Percentiles rank a stretch among this genome's conserved stretches.
These are phyloP conservation scores for Lepidium africanum DNA, from an alignment of 345 rosid species.

Conservation along the genomic window DNA sequence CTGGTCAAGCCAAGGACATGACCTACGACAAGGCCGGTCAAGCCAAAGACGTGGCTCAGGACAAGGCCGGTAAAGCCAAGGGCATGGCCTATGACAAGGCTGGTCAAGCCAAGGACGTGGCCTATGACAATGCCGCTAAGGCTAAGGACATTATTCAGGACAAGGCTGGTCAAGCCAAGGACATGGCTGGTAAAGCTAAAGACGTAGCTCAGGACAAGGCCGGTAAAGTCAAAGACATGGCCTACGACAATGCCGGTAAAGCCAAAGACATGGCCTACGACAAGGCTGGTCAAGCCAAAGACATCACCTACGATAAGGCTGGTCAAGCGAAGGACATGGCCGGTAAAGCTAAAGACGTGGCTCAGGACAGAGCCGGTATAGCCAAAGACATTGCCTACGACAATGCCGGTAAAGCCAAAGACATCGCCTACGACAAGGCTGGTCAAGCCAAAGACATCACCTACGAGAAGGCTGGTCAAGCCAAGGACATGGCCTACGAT, in stretches of 20 bases:
- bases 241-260: not conserved
- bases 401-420: not conserved
- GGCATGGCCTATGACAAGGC: not conserved
- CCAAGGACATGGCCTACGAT: not conserved
- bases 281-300: not conserved
- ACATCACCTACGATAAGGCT: not conserved
- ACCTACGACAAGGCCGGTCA: not conserved
- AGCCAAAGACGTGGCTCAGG: not conserved
- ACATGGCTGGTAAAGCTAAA: conserved; percentile 8
- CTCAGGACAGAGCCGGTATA: not conserved
- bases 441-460: too few species aligned
- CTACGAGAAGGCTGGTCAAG: not conserved
- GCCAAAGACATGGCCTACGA: not conserved
- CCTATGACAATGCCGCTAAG: not conserved
- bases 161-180: conserved; percentile 9
- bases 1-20: conserved; percentile 13
- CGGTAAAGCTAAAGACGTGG: not conserved
- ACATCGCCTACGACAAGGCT: not conserved
- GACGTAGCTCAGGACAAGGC: not conserved
- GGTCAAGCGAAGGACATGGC: conserved; percentile 5
- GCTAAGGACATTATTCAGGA: conserved; percentile 16
- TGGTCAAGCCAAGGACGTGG: not conserved
- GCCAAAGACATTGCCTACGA: not conserved
- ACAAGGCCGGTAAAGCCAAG: not conserved
- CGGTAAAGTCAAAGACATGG: conserved; percentile 7